Evolutionary conservation across 805 yeast species (phyloP).

Genomic region (Ogataea kodamae): DNA sequence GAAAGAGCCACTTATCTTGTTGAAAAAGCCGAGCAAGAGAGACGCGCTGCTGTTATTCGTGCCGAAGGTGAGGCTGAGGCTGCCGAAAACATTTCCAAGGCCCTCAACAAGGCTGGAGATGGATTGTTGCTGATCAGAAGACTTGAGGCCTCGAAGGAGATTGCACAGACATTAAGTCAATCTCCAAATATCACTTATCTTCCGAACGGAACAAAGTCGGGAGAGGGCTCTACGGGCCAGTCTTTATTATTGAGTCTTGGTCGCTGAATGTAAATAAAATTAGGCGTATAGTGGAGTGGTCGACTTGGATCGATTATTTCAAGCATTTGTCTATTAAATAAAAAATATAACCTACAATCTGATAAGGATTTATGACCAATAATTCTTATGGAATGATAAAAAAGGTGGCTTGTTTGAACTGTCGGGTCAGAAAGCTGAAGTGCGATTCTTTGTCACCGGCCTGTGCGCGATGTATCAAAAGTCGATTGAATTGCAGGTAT

Average conservation of each 20-base stretch:
- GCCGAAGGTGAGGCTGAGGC: conserved; percentile 99
- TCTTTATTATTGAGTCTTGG: conserved; percentile 66
- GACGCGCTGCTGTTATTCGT: conserved; percentile 89
- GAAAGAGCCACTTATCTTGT: conserved; percentile 93
- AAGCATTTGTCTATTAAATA: no score
- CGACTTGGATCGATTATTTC: no score
- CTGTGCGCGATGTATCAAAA: conserved; percentile 26
- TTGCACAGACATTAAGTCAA: conserved; percentile 80
- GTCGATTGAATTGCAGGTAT: conserved; percentile 24
- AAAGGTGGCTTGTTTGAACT: conserved; percentile 32
- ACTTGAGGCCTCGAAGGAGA: conserved; percentile 94
- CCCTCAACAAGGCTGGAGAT: conserved; percentile 91
- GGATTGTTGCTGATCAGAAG: conserved; percentile 91
- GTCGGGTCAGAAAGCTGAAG: conserved; percentile 31
- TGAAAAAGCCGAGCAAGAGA: conserved; percentile 95
- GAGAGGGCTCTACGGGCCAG: conserved; percentile 43
- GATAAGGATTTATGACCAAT: no score
- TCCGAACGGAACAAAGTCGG: conserved; percentile 51
- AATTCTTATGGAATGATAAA: no score
- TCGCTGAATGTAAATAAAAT: conserved; percentile 40
- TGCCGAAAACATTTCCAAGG: conserved; percentile 91
- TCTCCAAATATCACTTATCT: conserved; percentile 86
- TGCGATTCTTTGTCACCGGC: conserved; percentile 29
- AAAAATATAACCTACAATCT: no score
- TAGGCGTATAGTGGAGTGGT: no score